Evolutionary conservation across 371 early-diverging fungal species (phyloP).

Genomic region (Entomophthora muscae): DNA sequence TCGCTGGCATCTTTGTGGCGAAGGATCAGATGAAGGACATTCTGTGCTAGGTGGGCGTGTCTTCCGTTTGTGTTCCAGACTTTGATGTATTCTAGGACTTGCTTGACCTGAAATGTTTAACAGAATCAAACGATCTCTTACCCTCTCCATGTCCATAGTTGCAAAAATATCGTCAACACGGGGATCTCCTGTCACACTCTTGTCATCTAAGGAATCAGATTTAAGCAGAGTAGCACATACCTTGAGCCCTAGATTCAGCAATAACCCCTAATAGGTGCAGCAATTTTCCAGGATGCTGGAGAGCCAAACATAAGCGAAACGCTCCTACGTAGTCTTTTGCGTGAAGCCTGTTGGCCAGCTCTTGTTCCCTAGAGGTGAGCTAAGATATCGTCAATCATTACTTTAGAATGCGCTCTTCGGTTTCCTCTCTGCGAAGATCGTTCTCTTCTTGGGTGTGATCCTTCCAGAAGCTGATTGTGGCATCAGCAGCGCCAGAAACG

Average conservation of each 20-base stretch:
- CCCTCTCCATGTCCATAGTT: conserved; percentile 30
- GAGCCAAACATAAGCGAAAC: conserved; percentile 71
- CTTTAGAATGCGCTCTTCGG: conserved; percentile 46
- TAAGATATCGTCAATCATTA: conserved; percentile 11
- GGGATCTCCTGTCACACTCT: conserved; percentile 36
- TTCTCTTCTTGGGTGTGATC: conserved; percentile 73
- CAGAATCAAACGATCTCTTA: conserved; percentile 7
- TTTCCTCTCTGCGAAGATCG: conserved; percentile 39
- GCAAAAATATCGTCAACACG: conserved; percentile 44
- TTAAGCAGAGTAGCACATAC: conserved; percentile 11
- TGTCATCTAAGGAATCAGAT: conserved; percentile 10
- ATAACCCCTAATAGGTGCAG: conserved; percentile 53
- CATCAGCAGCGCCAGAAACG: conserved; percentile 80
- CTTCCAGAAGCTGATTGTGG: conserved; percentile 75
- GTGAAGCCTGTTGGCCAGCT: conserved; percentile 60
- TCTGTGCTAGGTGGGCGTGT: conserved; percentile 61
- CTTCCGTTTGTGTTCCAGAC: conserved; percentile 91
- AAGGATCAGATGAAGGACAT: conserved; percentile 58
- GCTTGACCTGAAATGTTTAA: conserved; percentile 30
- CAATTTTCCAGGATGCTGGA: conserved; percentile 76
- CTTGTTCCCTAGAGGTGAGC: conserved; percentile 54
- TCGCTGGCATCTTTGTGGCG: conserved; percentile 35
- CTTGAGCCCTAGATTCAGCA: conserved; percentile 25
- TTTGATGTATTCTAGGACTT: conserved; percentile 62
- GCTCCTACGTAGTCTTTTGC: conserved; percentile 84